Base-by-base conservation (phyloP, 345 rosid species). In the Jatropha curcas region DNA sequence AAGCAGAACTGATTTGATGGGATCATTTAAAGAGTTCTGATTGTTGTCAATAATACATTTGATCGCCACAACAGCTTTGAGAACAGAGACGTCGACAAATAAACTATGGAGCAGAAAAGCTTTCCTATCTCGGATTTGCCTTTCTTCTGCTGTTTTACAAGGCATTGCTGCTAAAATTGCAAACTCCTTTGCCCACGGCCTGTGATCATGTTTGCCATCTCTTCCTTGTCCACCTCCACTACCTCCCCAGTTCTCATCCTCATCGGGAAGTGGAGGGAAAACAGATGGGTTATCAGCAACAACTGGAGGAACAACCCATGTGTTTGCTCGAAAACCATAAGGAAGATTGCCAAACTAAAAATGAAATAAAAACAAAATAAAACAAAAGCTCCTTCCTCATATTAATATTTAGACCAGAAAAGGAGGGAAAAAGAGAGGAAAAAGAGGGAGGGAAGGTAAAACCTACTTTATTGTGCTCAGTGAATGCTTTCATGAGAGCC, bases 201-300 rank as follows among this genome's bases (percentile, higher is more conserved):
- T 71, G 59, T 51, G 46, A 60, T 79, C 76, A 74, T 79, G 72
- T 35, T 52, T 66, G 3, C 75, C 68, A 31, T 70, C 69, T 71
- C 79, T 60, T 59, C 82, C 82, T 74, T 65, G 76, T 71, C 82
- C 82, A 43, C 82, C 82, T 19, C 79, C 82, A 60, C 65, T 74
- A 28, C 82, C 82, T 50, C 76, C 82, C 82, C 82, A 79, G 39
- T 79, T 79, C 64, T 79, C 82, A 74, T 79, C 82, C 57, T 79
- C 82, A 69, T 60, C 22, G 8, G 82, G 82, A 65, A 79, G 79
- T 39, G 76, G 70, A 14, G 82, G 73, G 51, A 79, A 79, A 65
- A 52, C 60, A 65, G 70, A 79, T n/a, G 72, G 82, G 30, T 33
- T 71, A 33, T 79, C 82, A 70, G 82, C 75, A 79, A 79, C 82